Conservation (phyloP, 1,284 basidiomycete genomes). For the Ceratobasidium sp. region DNA sequence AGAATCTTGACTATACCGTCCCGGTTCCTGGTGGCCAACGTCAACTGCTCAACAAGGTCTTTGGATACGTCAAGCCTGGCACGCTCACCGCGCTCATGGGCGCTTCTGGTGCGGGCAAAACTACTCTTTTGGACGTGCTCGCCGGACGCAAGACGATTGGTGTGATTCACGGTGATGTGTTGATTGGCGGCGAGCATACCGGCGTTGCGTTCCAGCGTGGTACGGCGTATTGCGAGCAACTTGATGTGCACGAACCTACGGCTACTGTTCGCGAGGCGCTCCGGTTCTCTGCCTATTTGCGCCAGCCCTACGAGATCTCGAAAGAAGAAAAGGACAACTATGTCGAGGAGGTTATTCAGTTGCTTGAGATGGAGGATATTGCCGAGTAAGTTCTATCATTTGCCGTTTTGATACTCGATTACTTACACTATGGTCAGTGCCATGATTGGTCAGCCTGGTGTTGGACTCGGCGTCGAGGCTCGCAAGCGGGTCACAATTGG, state of each 20-base stretch:
- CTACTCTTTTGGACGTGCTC: slow-evolving; percentile 60
- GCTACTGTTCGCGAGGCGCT: slow-evolving; percentile 64
- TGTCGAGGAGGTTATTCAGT: slow-evolving; percentile 59
- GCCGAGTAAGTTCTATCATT: slow-evolving; percentile 56
- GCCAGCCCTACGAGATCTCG: slow-evolving; percentile 58
- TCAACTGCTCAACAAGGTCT: slow-evolving; percentile 58
- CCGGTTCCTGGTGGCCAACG: slow-evolving; percentile 58
- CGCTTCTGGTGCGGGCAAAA: slow-evolving; percentile 61
- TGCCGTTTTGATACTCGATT: slow-evolving; percentile 43
- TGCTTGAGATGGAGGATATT: slow-evolving; percentile 58
- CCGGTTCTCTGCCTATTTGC: slow-evolving; percentile 63
- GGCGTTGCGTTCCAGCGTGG: slow-evolving; percentile 58
- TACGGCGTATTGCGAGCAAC: slow-evolving; percentile 59
- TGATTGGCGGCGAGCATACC: slow-evolving; percentile 58
- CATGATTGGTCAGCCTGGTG: slow-evolving; percentile 53
- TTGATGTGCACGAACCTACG: slow-evolving; percentile 60
- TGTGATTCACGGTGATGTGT: slow-evolving; percentile 57
- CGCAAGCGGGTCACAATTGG: slow-evolving; percentile 66
- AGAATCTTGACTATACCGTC: slow-evolving; percentile 55
- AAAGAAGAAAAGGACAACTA: slow-evolving; percentile 60
- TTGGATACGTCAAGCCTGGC: slow-evolving; percentile 63
- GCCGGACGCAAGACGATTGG: slow-evolving; percentile 60
- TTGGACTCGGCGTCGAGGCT: slow-evolving; percentile 59
- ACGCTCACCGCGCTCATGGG: slow-evolving; percentile 67
- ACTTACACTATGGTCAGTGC: slow-evolving; percentile 47